phyloP scores from a whole-genome alignment of 257 asterid species.

The Solanum pimpinellifolium region DNA sequence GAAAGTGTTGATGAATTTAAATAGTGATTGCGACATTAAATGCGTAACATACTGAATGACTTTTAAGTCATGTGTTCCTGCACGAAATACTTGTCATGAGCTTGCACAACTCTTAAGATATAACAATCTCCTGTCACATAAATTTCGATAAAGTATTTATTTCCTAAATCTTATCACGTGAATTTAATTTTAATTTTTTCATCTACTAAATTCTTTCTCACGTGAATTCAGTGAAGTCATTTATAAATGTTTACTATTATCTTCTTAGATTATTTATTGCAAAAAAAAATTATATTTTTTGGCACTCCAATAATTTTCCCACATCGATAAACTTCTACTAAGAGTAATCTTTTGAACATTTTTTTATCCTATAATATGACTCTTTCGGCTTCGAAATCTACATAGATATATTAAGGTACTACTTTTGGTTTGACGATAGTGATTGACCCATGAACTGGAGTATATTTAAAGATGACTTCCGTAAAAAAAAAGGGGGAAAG shows the following conservation, averaged over 20 bases:
- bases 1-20: too few relatives aligned
- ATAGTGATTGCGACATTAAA: too few relatives aligned
- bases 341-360: too few relatives aligned
- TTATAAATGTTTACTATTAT: too few relatives aligned
- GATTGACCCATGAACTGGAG: too few relatives aligned
- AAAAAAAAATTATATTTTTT: too few relatives aligned
- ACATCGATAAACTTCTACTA: not conserved
- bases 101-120: not conserved
- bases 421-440: too few relatives aligned
- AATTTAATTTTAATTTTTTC: too few relatives aligned
- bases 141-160: too few relatives aligned
- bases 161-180: not conserved
- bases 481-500: too few relatives aligned
- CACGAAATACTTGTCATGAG: not conserved
- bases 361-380: not conserved
- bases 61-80: not conserved
- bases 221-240: not conserved
- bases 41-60: not conserved
- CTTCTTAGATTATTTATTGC: not conserved
- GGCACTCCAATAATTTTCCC: not conserved
- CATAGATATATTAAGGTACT: too few relatives aligned
- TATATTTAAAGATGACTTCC: too few relatives aligned
- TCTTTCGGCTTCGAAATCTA: not conserved
- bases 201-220: not conserved
- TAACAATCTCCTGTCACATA: not conserved